phyloP scores from a whole-genome alignment of 495 filamentous ascomycete genomes.

The Amniculicola lignicola region DNA sequence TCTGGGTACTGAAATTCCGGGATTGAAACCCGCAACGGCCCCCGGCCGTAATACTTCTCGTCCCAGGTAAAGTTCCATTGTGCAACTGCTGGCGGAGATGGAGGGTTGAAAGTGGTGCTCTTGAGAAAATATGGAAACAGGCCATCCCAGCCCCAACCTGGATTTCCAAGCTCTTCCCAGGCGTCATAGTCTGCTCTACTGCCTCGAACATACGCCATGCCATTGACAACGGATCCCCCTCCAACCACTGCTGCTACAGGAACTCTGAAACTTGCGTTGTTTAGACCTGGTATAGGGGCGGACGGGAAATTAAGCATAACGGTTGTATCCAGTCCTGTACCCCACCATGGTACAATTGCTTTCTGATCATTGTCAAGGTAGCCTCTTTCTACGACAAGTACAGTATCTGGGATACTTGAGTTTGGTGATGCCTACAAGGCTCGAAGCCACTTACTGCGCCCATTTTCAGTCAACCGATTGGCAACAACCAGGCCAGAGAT shows the following conservation, averaged over 20 bases:
- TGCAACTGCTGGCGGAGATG: background rate
- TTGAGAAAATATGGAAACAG: slow-evolving; percentile 30
- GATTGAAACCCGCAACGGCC: slow-evolving; percentile 45
- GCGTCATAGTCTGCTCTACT: background rate
- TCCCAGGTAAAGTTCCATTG: slow-evolving; percentile 41
- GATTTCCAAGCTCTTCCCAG: slow-evolving; percentile 27
- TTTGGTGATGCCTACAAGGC: no score
- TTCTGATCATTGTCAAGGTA: background rate
- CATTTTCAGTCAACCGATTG: no score
- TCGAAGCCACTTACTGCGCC: no score
- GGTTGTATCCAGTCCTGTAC: background rate
- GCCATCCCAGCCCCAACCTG: slow-evolving; percentile 38
- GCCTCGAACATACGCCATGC: background rate
- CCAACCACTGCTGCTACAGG: background rate
- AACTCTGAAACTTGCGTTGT: background rate
- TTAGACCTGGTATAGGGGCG: background rate
- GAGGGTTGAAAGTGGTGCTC: slow-evolving; percentile 5
- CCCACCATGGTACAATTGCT: background rate
- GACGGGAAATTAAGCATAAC: background rate
- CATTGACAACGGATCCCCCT: background rate
- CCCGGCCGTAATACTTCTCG: slow-evolving; percentile 40
- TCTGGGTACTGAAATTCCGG: slow-evolving; percentile 46
- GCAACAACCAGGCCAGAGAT: no score
- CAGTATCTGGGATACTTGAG: no score
- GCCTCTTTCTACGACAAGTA: background rate